These are phyloP conservation scores for Actinomortierella wolfii DNA, from an alignment of 371 early-diverging fungal genomes.

Conservation along the genomic window DNA sequence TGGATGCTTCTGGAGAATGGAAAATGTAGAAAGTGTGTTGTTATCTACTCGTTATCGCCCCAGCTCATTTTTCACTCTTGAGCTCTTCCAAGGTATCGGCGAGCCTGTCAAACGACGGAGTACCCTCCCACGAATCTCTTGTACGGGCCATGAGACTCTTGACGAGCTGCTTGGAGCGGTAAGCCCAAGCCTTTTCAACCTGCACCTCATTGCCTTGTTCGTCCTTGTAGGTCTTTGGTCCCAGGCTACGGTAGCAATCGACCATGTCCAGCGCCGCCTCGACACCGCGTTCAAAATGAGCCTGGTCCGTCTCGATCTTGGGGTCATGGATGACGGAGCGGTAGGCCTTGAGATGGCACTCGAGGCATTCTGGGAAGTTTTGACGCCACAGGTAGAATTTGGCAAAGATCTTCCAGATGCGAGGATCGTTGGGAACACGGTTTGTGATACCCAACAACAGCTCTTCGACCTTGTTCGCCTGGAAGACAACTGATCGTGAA, in stretches of 20 bases:
- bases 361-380: constrained; percentile 70
- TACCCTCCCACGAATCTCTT: constrained; percentile 74
- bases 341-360: constrained; percentile 83
- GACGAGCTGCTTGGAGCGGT: constrained; percentile 80
- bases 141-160: constrained; percentile 84
- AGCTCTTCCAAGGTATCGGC: constrained; percentile 65
- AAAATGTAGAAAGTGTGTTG: too few species aligned
- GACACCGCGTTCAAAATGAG: constrained; percentile 73
- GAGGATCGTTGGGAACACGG: constrained; percentile 76
- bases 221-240: constrained; percentile 52
- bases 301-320: constrained; percentile 65
- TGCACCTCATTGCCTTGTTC: constrained; percentile 20
- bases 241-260: constrained; percentile 77
- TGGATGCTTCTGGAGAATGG: too few species aligned
- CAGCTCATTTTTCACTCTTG: constrained; percentile 38
- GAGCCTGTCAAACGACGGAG: constrained; percentile 62
- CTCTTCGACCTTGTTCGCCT: constrained; percentile 43
- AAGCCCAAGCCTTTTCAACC: constrained; percentile 78
- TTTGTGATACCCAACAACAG: constrained; percentile 72
- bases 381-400: constrained; percentile 74
- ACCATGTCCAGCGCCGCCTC: constrained; percentile 74
- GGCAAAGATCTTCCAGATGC: constrained; percentile 78
- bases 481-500: constrained; percentile 31
- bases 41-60: too few species aligned
- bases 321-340: constrained; percentile 78